phyloP scores from a whole-genome alignment of 2,329 filamentous ascomycete genomes.

The Colletotrichum paranaense region DNA sequence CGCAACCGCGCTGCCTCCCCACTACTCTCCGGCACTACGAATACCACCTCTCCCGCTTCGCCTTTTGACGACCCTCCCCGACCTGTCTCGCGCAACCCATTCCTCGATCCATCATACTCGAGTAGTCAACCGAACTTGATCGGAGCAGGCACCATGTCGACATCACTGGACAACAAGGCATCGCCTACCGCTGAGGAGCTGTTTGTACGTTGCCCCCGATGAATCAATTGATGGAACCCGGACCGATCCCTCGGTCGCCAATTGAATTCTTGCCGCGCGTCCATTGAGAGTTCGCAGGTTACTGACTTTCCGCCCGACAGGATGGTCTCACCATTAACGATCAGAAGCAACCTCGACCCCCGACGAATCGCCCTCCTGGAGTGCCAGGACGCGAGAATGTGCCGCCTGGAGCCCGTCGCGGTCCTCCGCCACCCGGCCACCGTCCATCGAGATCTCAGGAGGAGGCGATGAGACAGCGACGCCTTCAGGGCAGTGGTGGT shows the following conservation, averaged over 20 bases:
- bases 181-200: slow-evolving; percentile 75
- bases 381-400: slow-evolving; percentile 59
- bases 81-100: slow-evolving; percentile 80
- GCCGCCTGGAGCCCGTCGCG: slow-evolving; percentile 54
- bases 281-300: background rate
- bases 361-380: slow-evolving; percentile 51
- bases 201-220: slow-evolving; percentile 73
- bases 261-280: background rate
- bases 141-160: slow-evolving; percentile 62
- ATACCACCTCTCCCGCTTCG: slow-evolving; percentile 59
- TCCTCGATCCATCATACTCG: slow-evolving; percentile 69
- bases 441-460: slow-evolving; percentile 75
- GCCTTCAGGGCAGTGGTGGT: slow-evolving; percentile 48
- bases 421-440: slow-evolving; percentile 60
- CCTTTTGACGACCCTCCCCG: slow-evolving; percentile 71
- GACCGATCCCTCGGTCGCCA: background rate
- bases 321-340: slow-evolving; percentile 76
- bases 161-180: slow-evolving; percentile 55
- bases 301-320: slow-evolving; percentile 53
- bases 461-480: slow-evolving; percentile 67
- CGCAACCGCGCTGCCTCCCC: slow-evolving; percentile 79
- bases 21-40: slow-evolving; percentile 43
- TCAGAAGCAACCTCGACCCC: slow-evolving; percentile 51
- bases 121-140: slow-evolving; percentile 44
- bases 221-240: background rate